Base-by-base conservation (phyloP, 169 alveolate genomes). In the Eimeria necatrix region DNA sequence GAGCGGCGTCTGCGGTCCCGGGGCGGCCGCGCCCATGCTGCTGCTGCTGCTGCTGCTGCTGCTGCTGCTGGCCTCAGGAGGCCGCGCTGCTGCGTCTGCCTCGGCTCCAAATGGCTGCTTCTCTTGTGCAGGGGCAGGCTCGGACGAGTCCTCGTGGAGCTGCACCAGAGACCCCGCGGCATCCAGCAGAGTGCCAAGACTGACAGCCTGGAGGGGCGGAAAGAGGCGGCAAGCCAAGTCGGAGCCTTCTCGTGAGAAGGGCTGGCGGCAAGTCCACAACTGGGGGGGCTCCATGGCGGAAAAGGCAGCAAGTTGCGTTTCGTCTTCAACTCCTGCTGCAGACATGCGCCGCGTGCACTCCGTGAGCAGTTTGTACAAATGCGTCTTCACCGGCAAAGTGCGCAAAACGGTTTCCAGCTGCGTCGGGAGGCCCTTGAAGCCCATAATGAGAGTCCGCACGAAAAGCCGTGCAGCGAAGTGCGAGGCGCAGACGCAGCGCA, bases 391-490 rank as follows among this genome's bases (percentile, higher is more conserved):
- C 9, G 71, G 76, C 51, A 83, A 74, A 8, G 91, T 83, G 4
- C 91, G 51, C 18, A 83, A 26, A 51, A 56, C 74, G 12, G 91
- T 64, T 53, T 83, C 91, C 76, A 83, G 91, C 56, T 83, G 91
- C 24, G 68, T 8, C 9, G 91, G 91, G 59, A 83, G 52, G 59
- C 24, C 20, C 91, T 46, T 83, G 26, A 53, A 83, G 76, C 46
- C 10, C 26, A 56, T 22, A 52, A 83, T 6, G 14, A 83, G 53
- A 8, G 91, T 83, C 26, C 46, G 22, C 59, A 83, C 16, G 9
- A 83, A 64, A 6, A 83, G 91, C 71, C 61, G 26, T 9, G 91
- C 91, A 26, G 91, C 91, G 12, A 18, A 6, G 8, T 41, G 14
- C 10, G 91, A 83, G 14, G 71, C 76, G 18, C 71, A 9, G 4